Evolutionary conservation across 192 early-diverging fungal species (phyloP), one percentile per base, ranked within the genome.

Genomic region (Endogone sp.): DNA sequence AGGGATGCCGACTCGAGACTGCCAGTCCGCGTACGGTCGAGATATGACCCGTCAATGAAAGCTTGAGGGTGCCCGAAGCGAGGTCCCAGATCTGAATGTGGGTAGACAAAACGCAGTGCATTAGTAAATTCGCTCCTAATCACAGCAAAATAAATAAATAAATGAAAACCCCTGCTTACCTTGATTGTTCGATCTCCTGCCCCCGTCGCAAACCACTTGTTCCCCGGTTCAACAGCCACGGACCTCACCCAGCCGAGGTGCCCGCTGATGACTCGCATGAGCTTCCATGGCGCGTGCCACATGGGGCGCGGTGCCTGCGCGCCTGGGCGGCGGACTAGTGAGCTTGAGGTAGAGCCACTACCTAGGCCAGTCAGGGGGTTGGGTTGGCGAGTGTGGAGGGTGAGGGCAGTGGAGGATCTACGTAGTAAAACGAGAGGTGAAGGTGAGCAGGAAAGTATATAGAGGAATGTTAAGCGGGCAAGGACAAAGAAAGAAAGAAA

Each of bases 251-350:
- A 98, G 3, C 98, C 98, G 64, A 95, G 85, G 76, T 99, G 98
- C 13, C 98, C 98, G 70, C 92, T 93, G 65, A 99, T 98, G 49
- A 98, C 94, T 63, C 92, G 85, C 93, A 94, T 95, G 66, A 99
- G 82, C 82, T 96, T 97, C 98, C 98, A 99, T 27, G 98, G 98
- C 55, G 98, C 94, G 79, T 99, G 98, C 98, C 98, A 99, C 44
- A 88, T 82, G 3, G 98, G 98, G 60, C 89, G 74, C 28, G 80
- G 71, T 0, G 74, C 68, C 70, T 79, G 83, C 26, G 85, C 80
- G 4, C 71, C 69, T 57, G 84, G 75, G 62, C 85, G 78, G 37
- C 85, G 80, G 29, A 87, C 79, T 26, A 87, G 70, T 3, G 85
- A 87, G 0, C 37, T 13, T 20, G 59, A 60, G 22, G 75, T 79